Conservation (phyloP, 2,329 filamentous ascomycete genomes). For the Talaromyces piceae region DNA sequence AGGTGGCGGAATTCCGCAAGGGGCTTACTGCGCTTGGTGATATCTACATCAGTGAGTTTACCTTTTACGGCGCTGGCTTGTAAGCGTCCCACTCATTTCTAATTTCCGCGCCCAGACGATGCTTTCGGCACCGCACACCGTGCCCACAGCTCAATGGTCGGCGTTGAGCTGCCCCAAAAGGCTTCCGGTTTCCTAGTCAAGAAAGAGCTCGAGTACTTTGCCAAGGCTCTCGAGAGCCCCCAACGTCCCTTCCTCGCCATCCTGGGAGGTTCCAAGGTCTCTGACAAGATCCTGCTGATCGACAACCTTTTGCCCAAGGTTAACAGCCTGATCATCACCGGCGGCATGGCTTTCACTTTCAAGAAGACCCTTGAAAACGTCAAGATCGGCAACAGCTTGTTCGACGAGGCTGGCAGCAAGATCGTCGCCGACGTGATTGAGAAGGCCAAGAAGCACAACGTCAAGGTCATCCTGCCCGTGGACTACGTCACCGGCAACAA, state of each 20-base stretch:
- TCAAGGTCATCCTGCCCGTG: constrained; percentile 87
- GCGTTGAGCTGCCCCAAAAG: constrained; percentile 90
- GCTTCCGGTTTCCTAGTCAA: constrained; percentile 98
- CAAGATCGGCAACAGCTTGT: constrained; percentile 82
- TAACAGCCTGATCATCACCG: constrained; percentile 91
- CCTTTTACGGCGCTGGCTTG: not conserved
- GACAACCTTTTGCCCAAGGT: constrained; percentile 99
- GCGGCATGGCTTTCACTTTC: constrained; percentile 99
- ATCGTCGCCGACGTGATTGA: constrained; percentile 79
- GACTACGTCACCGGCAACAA: constrained; percentile 97
- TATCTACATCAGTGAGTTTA: constrained; percentile 81
- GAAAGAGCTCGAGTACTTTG: constrained; percentile 99
- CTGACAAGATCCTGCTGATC: constrained; percentile 99
- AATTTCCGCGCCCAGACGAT: constrained; percentile 57
- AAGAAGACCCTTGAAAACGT: constrained; percentile 96
- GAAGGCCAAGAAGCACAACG: constrained; percentile 94
- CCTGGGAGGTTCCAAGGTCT: constrained; percentile 95
- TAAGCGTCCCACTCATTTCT: not conserved
- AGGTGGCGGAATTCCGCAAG: constrained; percentile 91
- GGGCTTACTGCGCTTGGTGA: constrained; percentile 90
- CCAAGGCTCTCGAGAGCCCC: constrained; percentile 86
- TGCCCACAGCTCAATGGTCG: constrained; percentile 98
- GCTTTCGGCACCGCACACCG: constrained; percentile 98
- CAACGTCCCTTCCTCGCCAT: constrained; percentile 97
- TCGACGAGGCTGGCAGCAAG: constrained; percentile 89